Conservation (phyloP, 768 basidiomycete genomes). For the Candolleomyces eurysporus region DNA sequence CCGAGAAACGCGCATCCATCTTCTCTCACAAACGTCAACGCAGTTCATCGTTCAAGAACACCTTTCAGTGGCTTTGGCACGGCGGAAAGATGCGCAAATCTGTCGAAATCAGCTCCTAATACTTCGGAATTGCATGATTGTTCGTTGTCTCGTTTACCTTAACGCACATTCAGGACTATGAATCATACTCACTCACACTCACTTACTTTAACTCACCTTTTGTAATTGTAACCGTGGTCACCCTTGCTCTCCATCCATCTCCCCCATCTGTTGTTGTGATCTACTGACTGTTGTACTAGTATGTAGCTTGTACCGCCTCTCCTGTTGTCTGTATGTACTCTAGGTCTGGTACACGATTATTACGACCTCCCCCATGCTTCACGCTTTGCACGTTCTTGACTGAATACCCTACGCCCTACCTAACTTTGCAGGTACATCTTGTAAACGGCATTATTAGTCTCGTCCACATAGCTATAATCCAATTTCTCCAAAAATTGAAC, state of each 20-base stretch:
- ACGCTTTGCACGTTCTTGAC: no score
- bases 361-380: no score
- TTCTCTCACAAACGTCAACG: conserved; percentile 18
- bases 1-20: conserved; percentile 6
- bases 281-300: no score
- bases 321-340: no score
- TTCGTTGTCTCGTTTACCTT: no score
- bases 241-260: no score
- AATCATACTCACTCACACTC: neutral
- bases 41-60: conserved; percentile 23
- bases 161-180: neutral
- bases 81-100: conserved; percentile 17
- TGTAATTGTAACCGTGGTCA: no score
- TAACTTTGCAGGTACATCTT: conserved; percentile 59
- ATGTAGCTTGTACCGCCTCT: no score
- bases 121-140: no score
- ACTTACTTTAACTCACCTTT: neutral
- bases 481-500: conserved; percentile 72
- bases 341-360: no score
- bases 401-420: no score
- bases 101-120: neutral
- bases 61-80: conserved; percentile 28
- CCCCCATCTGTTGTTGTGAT: no score
- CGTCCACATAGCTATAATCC: conserved; percentile 88
- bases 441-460: conserved; percentile 87